Base-by-base conservation (phyloP, 345 rosid genomes). In the Gossypium thurberi region DNA sequence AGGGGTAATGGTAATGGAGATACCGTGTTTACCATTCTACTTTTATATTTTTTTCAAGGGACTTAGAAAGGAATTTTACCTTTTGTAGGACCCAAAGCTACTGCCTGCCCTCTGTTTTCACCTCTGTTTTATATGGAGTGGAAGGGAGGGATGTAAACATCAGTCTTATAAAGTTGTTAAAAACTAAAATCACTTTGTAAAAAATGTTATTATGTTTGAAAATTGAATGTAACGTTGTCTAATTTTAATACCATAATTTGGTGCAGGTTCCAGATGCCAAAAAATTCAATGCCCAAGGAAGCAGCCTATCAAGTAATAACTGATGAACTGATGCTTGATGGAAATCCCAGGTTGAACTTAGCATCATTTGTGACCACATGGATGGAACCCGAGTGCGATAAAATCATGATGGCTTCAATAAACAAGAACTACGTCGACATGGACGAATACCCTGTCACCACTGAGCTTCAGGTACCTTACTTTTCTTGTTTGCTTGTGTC, bases 341-440 rank as follows among this genome's bases (percentile, higher is more conserved):
- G 96, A 6, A 89, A 86, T 46, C 96, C 96, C 0, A 84, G 93
- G 88, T 81, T 90, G 80, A 90, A 90, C 75, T 42, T 90, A 71
- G 96, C 91, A 4, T 90, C 96, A 17, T 90, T 90, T 66, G 96
- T 90, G 28, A 90, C 93, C 58, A 90, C 96, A 7, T 90, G 96
- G 93, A 90, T 90, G 96, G 96, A 90, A 77, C 96, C 96, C 8
- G 96, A 90, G 72, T 90, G 93, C 69, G 88, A 90, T 65, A 83
- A 86, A 75, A 91, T 88, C 75, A 88, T 90, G 42, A 82, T 84
- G 90, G 89, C 79, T 56, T 71, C 93, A 10, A 73, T 90, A 1
- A 90, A 88, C 61, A 90, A 90, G 79, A 90, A 90, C 80, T 88
- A 88, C 74, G 96, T 90, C 47, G 93, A 90, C 81, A 90, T 90